Base-by-base conservation (phyloP, 1,284 basidiomycete species). In the Puccinia triticina region DNA sequence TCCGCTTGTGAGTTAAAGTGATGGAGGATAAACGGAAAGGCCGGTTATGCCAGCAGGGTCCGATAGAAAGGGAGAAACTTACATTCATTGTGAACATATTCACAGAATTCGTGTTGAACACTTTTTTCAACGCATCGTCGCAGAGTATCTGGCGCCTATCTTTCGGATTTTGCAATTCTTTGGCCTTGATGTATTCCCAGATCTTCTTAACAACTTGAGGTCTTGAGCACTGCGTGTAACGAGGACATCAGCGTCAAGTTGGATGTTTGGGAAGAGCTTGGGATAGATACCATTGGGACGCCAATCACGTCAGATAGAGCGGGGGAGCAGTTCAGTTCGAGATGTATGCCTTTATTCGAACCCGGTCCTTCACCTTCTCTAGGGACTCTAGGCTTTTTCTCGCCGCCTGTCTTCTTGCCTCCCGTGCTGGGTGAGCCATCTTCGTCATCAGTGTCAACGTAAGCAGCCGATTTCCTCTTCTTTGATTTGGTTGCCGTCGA, bases 201-300 rank as follows among this genome's bases (percentile, higher is more conserved):
- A 95, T 88, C 83, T 91, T 91, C 87, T 95, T 95, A 72, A 95
- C 94, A 48, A 94, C 92, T 85, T 94, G 93, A n/a, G 93, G 93
- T 40, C 94, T 91, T 29, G 93, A 93, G 83, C 93, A 88, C 87
- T 90, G 90, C 59, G 90, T 89, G 34, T 88, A 87, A 50, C 89
- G 87, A 32, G 93, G 87, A 48, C 93, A 43, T 89, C 88, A 8
- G 91, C 90, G 71, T 93, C 86, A 46, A 92, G n/a, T 43, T 1
- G 11, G 46, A 8, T 40, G 26, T n/a, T 29, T 16, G 21, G 64
- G 46, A 4, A 32, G 29, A 34, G 37, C 66, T 5, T 23, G 43
- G 37, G 18, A 46, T 4, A 80, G 66, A 43, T 26, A 81, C 79
- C n/a, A 46, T 74, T 40, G 53, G 40, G 21, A 81, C 79, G 23